Evolutionary conservation across 169 alveolate species (phyloP).

Genomic region (Theileria sp.): DNA sequence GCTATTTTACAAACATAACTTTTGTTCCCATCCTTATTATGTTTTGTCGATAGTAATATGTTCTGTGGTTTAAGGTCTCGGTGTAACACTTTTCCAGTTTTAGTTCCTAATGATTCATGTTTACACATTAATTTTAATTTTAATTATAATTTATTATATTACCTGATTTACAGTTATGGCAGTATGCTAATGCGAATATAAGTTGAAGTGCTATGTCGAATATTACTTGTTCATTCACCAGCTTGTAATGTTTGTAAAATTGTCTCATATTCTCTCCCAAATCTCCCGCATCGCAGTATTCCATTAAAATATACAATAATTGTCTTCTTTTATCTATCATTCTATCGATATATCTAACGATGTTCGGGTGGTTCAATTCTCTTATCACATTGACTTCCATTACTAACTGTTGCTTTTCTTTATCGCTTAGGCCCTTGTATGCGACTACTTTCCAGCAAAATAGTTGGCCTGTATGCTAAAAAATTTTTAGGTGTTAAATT

Average conservation of each 20-base stretch:
- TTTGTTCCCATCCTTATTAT: slow-evolving; percentile 48
- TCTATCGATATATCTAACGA: slow-evolving; percentile 91
- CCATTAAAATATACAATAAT: slow-evolving; percentile 91
- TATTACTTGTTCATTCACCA: slow-evolving; percentile 89
- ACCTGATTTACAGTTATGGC: slow-evolving; percentile 85
- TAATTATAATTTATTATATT: not conserved
- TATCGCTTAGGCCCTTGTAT: slow-evolving; percentile 91
- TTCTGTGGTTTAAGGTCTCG: slow-evolving; percentile 95
- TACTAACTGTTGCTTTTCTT: slow-evolving; percentile 93
- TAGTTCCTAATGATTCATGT: slow-evolving; percentile 57
- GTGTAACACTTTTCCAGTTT: slow-evolving; percentile 89
- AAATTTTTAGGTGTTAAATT: not conserved
- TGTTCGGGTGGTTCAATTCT: slow-evolving; percentile 92
- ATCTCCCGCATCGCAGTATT: slow-evolving; percentile 96
- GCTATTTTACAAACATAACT: slow-evolving; percentile 87
- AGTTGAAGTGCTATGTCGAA: slow-evolving; percentile 92
- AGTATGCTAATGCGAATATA: slow-evolving; percentile 88
- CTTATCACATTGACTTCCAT: slow-evolving; percentile 94
- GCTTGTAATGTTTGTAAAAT: slow-evolving; percentile 83
- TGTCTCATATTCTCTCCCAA: slow-evolving; percentile 88
- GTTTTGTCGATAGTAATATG: slow-evolving; percentile 85
- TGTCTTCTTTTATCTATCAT: slow-evolving; percentile 88
- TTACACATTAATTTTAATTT: slow-evolving; percentile 12
- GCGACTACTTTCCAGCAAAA: slow-evolving; percentile 94
- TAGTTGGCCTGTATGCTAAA: slow-evolving; percentile 72